Base-by-base conservation (phyloP, 2,329 filamentous ascomycete genomes). In the Rutstroemia sp. region DNA sequence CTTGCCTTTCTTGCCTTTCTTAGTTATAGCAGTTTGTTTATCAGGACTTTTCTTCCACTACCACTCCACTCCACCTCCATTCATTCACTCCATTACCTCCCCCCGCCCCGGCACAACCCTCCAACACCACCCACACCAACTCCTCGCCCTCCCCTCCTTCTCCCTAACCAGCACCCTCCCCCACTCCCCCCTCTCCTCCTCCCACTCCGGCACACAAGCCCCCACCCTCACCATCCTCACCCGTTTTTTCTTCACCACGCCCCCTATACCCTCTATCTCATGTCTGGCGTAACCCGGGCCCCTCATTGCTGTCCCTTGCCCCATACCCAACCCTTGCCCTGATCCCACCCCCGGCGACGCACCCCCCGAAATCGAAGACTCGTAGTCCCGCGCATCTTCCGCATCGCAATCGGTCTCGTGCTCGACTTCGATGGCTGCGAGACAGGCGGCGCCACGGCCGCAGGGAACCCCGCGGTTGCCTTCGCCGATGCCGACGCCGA, bases 91-190 rank as follows among this genome's bases (percentile, higher is more conserved):
- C 51, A 62, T 39, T 17, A 60, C 42, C 62, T 83, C 80, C 57
- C 72, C 72, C 51, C 71, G 72, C 12, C 83, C 78, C 0, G 84
- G 84, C 52, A 95, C 82, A 3, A 90, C 84, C 59, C 90, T 78
- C 70, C 79, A 83, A 70, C 92, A 97, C 92, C 92, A 96, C 0
- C 88, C 89, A 71, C 92, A 97, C 89, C 90, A 96, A 68, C 88
- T 91, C 59, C 92, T 79, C 56, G 83, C 77, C 49, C 73, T 71
- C 0, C 89, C 88, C 14, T 76, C 76, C 54, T 85, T 79, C 71
- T 97, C 92, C 23, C 86, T 75, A 16, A 78, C 78, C 25, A 96
- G 74, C 62, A 87, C 86, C 57, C 79, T 77, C 4, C 82, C 83
- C 7, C 78, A 77, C 38, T 79, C 79, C 56, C 81, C 27, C 27